Evolutionary conservation across 345 rosid genomes (phyloP), one percentile per base, ranked within the genome.

Genomic region (Populus simonii): DNA sequence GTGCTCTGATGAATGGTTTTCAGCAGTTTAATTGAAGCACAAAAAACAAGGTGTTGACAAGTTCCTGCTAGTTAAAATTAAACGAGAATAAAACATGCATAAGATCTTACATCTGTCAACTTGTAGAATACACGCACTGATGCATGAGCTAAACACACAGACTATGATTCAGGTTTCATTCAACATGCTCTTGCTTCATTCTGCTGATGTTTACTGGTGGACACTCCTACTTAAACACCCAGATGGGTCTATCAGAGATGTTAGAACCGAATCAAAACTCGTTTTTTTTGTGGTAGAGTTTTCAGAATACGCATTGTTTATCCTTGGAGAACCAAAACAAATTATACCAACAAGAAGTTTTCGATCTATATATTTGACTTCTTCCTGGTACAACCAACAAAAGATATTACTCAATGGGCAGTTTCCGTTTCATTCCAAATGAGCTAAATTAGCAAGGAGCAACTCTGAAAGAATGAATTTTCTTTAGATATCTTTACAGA

Each of bases 401-500:
- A 59, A n/a, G 25, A 23, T 59, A 23, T 23, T 59, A 59, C 16
- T 25, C 27, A 10, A 10, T 23, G 12, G 65, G 65, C 16, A 59
- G 9, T 59, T 59, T 59, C 65, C 10, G 65, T 59, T 59, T 59
- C 29, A 59, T 59, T 23, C 15, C 6, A 9, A 57, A 11, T 8
- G 29, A 57, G 27, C 27, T 57, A 25, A n/a, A 57, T 57, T 23
- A 57, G 29, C 63, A 57, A 57, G 29, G 63, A 57, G 63, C 27
- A 57, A n/a, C 23, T 57, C 27, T 57, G 23, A 57, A 23, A 59
- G 72, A 75, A 75, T 72, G 69, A 15, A 17, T 61, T 57, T 16
- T 38, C 57, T 74, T 67, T 57, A 68, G 68, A 72, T 22, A 79
- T 29, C 68, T 51, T 67, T 16, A 67, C 59, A 43, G 67, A 51